Conservation (phyloP, 164 flowering plant genomes). For the Echeveria elegans region DNA sequence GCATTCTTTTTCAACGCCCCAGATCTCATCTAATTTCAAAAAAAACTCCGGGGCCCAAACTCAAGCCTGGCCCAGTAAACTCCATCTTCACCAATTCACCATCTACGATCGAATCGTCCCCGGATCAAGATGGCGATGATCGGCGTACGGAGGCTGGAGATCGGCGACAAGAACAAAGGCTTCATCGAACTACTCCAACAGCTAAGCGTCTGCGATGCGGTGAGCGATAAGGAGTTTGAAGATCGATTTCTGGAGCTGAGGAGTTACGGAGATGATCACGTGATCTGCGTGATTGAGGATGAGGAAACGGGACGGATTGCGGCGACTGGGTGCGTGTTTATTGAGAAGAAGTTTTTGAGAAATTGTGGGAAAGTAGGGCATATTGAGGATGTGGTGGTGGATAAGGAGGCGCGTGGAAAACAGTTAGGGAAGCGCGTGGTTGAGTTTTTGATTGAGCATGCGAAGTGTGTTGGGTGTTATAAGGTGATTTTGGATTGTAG, state of each 20-base stretch:
- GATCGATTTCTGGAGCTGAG: slow-evolving; percentile 48
- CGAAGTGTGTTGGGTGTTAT: slow-evolving; percentile 57
- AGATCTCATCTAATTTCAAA: background rate
- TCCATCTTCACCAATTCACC: too few relatives aligned
- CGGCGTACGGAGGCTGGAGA: slow-evolving; percentile 41
- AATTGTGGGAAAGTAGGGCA: slow-evolving; percentile 84
- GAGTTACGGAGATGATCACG: slow-evolving; percentile 52
- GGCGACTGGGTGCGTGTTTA: slow-evolving; percentile 56
- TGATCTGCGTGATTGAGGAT: slow-evolving; percentile 75
- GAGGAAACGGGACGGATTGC: slow-evolving; percentile 32
- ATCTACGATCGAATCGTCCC: too few relatives aligned
- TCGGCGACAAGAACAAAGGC: slow-evolving; percentile 63
- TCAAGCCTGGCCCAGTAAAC: background rate
- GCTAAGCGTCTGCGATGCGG: slow-evolving; percentile 47
- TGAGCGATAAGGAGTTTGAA: slow-evolving; percentile 54
- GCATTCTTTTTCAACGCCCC: too few relatives aligned
- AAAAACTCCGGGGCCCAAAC: background rate
- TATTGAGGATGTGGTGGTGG: slow-evolving; percentile 86
- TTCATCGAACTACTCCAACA: slow-evolving; percentile 65
- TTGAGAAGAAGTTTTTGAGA: slow-evolving; percentile 73
- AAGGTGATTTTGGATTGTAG: slow-evolving; percentile 85
- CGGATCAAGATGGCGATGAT: background rate
- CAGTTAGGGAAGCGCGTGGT: slow-evolving; percentile 64
- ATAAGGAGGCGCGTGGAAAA: slow-evolving; percentile 50
- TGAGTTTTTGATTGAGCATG: slow-evolving; percentile 44